phyloP scores from a whole-genome alignment of 352 stramenopile genomes.

The Phytophthora constricta region DNA sequence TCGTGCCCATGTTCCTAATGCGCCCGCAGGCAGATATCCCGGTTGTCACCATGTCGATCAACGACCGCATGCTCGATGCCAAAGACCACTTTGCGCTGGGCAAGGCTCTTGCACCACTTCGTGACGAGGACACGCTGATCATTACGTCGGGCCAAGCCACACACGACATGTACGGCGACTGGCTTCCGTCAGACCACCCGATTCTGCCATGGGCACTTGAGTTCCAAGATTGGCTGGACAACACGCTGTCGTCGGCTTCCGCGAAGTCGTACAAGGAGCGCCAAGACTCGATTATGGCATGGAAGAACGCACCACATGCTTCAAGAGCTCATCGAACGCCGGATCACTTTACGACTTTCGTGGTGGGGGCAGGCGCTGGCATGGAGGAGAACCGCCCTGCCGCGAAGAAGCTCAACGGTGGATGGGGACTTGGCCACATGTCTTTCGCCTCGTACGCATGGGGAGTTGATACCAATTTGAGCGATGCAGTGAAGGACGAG shows the following conservation, averaged over 20 bases:
- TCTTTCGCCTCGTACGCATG: conserved; percentile 51
- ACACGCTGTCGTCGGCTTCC: conserved; percentile 31
- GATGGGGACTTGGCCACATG: conserved; percentile 46
- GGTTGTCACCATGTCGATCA: conserved; percentile 84
- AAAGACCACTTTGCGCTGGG: conserved; percentile 63
- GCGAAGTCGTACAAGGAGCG: conserved; percentile 32
- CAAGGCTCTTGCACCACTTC: conserved; percentile 54
- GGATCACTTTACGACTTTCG: conserved; percentile 61
- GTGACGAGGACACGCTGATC: conserved; percentile 75
- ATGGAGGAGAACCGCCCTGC: conserved; percentile 42
- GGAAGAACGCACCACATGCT: conserved; percentile 48
- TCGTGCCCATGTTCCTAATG: conserved; percentile 91
- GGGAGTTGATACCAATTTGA: conserved; percentile 36
- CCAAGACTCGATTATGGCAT: conserved; percentile 35
- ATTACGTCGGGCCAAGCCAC: conserved; percentile 69
- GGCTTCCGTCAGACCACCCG: conserved; percentile 24
- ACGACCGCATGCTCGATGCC: conserved; percentile 37
- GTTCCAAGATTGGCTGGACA: conserved; percentile 52
- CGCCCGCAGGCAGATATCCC: conserved; percentile 89
- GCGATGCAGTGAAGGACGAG: conserved; percentile 33
- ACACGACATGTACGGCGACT: conserved; percentile 44
- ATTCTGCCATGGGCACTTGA: conserved; percentile 34
- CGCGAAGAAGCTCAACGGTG: conserved; percentile 42
- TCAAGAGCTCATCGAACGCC: conserved; percentile 47
- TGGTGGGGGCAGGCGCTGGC: conserved; percentile 50